phyloP scores from a whole-genome alignment of 2,329 filamentous ascomycete species.

The Ophiostoma sp. region DNA sequence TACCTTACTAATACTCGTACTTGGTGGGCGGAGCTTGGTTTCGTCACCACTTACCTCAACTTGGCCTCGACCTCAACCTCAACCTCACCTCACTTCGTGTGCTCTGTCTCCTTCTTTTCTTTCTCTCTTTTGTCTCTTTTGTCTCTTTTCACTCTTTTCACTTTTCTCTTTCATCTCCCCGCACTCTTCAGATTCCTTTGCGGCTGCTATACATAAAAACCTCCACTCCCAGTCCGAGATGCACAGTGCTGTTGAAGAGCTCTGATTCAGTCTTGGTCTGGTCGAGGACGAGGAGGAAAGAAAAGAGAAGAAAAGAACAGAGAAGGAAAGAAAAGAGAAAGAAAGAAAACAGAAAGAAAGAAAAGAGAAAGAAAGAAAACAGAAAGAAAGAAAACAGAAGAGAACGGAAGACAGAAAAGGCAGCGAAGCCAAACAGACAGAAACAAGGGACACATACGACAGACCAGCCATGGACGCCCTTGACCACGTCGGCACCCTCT shows the following conservation, averaged over 20 bases:
- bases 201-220: neutral
- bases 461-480: conserved; percentile 18
- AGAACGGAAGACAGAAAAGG: neutral
- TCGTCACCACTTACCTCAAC: neutral
- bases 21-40: conserved; percentile 4
- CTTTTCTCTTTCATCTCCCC: neutral
- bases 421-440: neutral
- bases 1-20: neutral
- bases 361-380: neutral
- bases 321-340: neutral
- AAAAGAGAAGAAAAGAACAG: neutral
- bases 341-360: neutral
- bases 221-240: conserved; percentile 10
- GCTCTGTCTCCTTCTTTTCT: neutral
- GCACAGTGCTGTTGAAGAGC: conserved; percentile 18
- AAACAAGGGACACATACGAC: neutral
- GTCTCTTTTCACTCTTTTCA: neutral
- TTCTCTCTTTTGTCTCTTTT: neutral
- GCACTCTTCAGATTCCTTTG: neutral
- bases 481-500: conserved; percentile 17
- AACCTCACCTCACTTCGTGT: neutral
- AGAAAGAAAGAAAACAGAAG: neutral
- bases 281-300: neutral
- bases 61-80: too few relatives aligned
- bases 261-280: conserved; percentile 8